These are phyloP conservation scores for Fusarium nelsonii DNA, from an alignment of 2,329 filamentous ascomycete species.

Conservation along the genomic window DNA sequence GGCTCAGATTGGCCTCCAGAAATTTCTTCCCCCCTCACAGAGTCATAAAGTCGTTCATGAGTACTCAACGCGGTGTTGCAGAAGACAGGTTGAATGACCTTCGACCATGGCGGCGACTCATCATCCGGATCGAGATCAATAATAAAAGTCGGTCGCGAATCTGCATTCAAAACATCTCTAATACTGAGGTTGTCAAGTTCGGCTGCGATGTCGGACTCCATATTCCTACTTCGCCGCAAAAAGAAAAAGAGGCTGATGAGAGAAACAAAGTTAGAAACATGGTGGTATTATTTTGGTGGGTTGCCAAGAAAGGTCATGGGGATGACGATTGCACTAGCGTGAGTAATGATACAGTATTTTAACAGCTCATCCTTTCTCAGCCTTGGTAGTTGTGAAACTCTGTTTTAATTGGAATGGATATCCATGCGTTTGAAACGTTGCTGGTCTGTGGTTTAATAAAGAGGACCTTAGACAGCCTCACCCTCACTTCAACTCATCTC, in stretches of 20 bases:
- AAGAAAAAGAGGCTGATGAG: not conserved
- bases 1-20: not conserved
- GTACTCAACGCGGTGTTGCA: slow-evolving; percentile 52
- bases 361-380: not conserved
- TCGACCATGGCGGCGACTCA: slow-evolving; percentile 32
- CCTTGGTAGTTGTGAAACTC: slow-evolving; percentile 8
- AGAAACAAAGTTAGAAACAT: not conserved
- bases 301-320: slow-evolving; percentile 4
- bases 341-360: not conserved
- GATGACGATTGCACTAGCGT: slow-evolving; percentile 18
- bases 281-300: slow-evolving; percentile 20
- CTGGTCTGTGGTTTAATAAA: not conserved
- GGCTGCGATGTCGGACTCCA: slow-evolving; percentile 27
- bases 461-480: not conserved
- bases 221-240: slow-evolving; percentile 6
- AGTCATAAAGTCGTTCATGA: slow-evolving; percentile 52
- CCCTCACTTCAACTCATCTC: not conserved
- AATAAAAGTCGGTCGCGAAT: slow-evolving; percentile 55
- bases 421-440: not conserved
- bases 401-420: not conserved
- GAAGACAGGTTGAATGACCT: slow-evolving; percentile 52
- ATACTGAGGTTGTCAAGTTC: slow-evolving; percentile 55
- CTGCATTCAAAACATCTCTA: slow-evolving; percentile 58
- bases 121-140: slow-evolving; percentile 55
- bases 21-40: slow-evolving; percentile 39